Evolutionary conservation across 495 filamentous ascomycete species (phyloP).

Genomic region (Podospora tetraspora): DNA sequence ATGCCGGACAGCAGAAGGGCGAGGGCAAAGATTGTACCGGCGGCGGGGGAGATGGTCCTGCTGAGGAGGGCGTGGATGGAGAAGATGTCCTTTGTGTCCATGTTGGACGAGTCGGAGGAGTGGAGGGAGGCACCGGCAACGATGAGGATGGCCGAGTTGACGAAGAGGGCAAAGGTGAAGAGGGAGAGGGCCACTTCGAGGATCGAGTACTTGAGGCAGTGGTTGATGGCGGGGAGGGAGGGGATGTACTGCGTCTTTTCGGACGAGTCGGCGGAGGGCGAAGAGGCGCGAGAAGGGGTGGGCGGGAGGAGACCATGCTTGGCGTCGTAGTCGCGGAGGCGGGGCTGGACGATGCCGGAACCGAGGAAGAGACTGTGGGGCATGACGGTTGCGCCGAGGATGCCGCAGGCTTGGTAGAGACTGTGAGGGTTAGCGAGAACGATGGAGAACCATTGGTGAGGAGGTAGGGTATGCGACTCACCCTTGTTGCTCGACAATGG

Average conservation of each 20-base stretch:
- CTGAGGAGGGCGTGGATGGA: conserved; percentile 75
- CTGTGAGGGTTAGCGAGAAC: not conserved
- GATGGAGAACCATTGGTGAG: no score
- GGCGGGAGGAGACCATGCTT: conserved; percentile 51
- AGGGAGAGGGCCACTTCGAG: conserved; percentile 68
- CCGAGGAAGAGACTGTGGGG: conserved; percentile 86
- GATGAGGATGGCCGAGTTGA: conserved; percentile 88
- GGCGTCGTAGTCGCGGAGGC: conserved; percentile 72
- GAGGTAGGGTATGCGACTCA: not conserved
- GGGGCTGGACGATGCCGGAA: conserved; percentile 79
- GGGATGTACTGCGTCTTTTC: conserved; percentile 66
- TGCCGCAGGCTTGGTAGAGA: conserved; percentile 85
- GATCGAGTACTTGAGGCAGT: conserved; percentile 77
- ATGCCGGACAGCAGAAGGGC: conserved; percentile 51
- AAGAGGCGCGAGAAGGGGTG: conserved; percentile 20
- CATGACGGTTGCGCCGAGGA: conserved; percentile 92
- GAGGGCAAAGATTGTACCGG: conserved; percentile 55
- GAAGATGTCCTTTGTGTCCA: conserved; percentile 65
- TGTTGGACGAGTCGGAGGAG: conserved; percentile 46
- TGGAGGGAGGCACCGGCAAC: conserved; percentile 77
- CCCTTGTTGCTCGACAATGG: conserved; percentile 60
- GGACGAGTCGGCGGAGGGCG: conserved; percentile 23
- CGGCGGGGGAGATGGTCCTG: conserved; percentile 61
- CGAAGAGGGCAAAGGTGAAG: conserved; percentile 91
- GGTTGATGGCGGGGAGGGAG: conserved; percentile 67